Evolutionary conservation across 2,329 filamentous ascomycete genomes (phyloP), one percentile per base, ranked within the genome.

Genomic region (Pseudogymnoascus sp.): DNA sequence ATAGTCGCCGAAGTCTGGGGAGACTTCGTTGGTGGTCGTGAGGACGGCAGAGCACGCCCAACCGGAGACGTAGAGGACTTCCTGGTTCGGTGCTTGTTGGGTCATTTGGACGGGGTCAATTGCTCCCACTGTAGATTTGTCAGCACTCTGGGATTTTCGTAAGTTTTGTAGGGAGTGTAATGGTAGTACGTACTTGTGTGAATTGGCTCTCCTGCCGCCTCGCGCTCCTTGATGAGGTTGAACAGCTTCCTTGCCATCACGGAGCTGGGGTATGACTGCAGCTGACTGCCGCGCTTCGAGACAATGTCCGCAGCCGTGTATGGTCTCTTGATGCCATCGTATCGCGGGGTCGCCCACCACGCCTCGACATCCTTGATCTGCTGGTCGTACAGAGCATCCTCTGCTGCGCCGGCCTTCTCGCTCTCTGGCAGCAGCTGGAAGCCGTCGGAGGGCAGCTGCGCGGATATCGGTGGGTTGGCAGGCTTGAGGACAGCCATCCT

Each of bases 21-120:
- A 97, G 28, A 99, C 94, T 74, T 99, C 94, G 77, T 99, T 97
- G 37, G 94, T 97, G 8, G 86, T 87, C 3, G 93, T 97, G 50
- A 99, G 79, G 18, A 96, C 84, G 0, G 91, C 93, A 0, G 93
- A 97, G 76, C 94, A 97, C 4, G 94, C 94, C 94, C 94, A 99
- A 64, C 94, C 94, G 0, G 92, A 97, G 65, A 99, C 81, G 75
- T 99, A 99, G 50, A 99, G 82, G 16, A 97, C 89, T 74, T 99
- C 93, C 73, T 97, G 94, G 76, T 97, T 90, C 5, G 90, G 84
- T 14, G 94, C 94, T 78, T 97, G 94, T 74, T 99, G 94, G 57
- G 94, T 96, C 94, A 99, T 97, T 77, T 99, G 94, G 9, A 97
- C 86, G n/a, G 94, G 94, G 72, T 99, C 94, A 75, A 99, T 95